These are phyloP conservation scores for Hypoxylon sp. DNA, from an alignment of 2,329 filamentous ascomycete genomes.

Conservation along the genomic window DNA sequence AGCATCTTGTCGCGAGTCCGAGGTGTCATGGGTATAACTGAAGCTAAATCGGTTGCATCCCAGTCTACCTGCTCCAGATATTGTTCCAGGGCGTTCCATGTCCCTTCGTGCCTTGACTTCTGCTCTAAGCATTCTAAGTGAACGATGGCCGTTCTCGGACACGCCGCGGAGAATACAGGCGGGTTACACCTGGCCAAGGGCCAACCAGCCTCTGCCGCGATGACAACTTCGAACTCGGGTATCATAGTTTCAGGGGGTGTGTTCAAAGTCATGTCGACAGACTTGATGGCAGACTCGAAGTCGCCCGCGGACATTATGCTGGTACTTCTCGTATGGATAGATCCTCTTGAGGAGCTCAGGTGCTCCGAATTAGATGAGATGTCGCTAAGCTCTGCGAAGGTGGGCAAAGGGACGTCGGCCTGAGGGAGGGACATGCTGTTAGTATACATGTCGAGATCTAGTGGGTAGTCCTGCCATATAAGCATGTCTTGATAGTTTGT, in stretches of 20 bases:
- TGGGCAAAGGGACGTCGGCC: constrained; percentile 48
- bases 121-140: constrained; percentile 61
- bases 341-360: constrained; percentile 54
- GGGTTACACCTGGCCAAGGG: constrained; percentile 61
- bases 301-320: constrained; percentile 56
- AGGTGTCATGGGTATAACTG: constrained; percentile 55
- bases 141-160: constrained; percentile 59
- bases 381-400: constrained; percentile 53
- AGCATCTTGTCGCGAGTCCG: constrained; percentile 72
- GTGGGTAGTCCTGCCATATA: constrained; percentile 54
- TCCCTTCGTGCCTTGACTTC: constrained; percentile 57
- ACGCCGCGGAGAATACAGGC: constrained; percentile 54
- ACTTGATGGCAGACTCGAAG: constrained; percentile 48
- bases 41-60: constrained; percentile 50
- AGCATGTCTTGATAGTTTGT: constrained; percentile 55
- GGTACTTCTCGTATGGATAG: constrained; percentile 57
- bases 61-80: constrained; percentile 51
- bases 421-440: constrained; percentile 46
- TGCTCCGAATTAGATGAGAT: constrained; percentile 54
- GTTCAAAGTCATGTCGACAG: constrained; percentile 44
- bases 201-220: constrained; percentile 60
- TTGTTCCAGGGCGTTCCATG: constrained; percentile 56
- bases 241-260: constrained; percentile 46
- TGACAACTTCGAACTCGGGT: constrained; percentile 57
- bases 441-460: constrained; percentile 55